Evolutionary conservation across 306 rosid genomes (phyloP), one percentile per base, ranked within the genome.

Genomic region (Pyrus pyrifolia): DNA sequence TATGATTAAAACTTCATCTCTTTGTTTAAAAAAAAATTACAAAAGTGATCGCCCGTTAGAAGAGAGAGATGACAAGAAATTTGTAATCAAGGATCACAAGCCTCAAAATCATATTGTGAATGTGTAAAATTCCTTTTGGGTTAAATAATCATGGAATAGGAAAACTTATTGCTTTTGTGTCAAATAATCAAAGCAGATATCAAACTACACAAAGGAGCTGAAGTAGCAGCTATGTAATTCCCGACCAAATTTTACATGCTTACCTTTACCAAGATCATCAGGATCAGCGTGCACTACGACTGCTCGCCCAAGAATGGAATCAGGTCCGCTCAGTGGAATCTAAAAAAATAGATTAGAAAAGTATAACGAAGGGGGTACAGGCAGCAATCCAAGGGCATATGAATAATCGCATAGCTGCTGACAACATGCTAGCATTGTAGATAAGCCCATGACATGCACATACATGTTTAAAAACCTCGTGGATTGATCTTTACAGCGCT

Each of bases 181-280:
- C 33, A 13, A 60, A 27, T 22, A 7, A 60, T 60, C 30, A 0
- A 60, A 60, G 65, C 12, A 22, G 29, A 3, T 18, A 66, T 5
- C 29, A 67, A 67, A 21, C 71, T n/a, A n/a, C 17, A 19, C 53
- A 5, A n/a, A 67, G 71, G 27, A 10, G 29, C 18, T 35, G n/a
- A 19, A 25, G 42, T 25, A 40, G 22, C 44, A 11, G 44, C 27
- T 6, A 38, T 8, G 65, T 18, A 33, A 44, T 23, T 15, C 21
- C 59, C 33, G 4, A 31, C 8, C 25, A 21, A 21, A 53, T 10
- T 53, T 5, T 5, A 31, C 12, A 27, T 6, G 22, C 45, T 75
- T 86, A 95, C 97, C 98, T 90, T 83, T 85, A 53, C 98, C 97
- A 81, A 92, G 97, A 84, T 95, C 98, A 88, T 95, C 97, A 64